A percentile compares a stretch with the other conserved stretches of the same genome.
These are phyloP conservation scores for Leccinum pachyderme DNA, from an alignment of 1,284 basidiomycete species.

Conservation along the genomic window DNA sequence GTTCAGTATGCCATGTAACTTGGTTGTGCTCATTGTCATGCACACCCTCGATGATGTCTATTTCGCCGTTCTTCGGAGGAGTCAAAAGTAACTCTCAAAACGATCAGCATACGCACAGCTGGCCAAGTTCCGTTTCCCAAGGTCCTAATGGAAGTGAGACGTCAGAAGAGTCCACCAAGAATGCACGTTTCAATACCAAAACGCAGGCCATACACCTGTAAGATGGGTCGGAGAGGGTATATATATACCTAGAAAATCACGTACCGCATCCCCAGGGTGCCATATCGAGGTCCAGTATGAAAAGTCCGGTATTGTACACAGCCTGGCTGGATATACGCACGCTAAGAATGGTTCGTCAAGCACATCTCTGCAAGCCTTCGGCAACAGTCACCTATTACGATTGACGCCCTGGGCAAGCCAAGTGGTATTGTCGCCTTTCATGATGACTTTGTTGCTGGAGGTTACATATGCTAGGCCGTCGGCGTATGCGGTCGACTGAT, in stretches of 20 bases:
- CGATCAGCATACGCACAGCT: constrained; percentile 31
- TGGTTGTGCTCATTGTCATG: constrained; percentile 62
- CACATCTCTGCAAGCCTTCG: neutral
- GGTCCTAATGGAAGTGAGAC: constrained; percentile 29
- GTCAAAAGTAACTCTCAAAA: constrained; percentile 4
- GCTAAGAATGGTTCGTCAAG: constrained; percentile 27
- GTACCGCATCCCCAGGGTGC: constrained; percentile 59
- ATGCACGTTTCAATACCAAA: constrained; percentile 44
- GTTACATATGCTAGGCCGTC: constrained; percentile 51
- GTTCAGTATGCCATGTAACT: constrained; percentile 57
- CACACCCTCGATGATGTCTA: constrained; percentile 67
- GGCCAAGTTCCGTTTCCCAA: constrained; percentile 46
- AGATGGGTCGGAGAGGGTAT: constrained; percentile 1
- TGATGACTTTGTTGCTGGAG: constrained; percentile 58
- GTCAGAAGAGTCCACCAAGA: constrained; percentile 16
- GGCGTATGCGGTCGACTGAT: constrained; percentile 45
- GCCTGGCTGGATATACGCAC: constrained; percentile 49
- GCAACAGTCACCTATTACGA: constrained; percentile 52
- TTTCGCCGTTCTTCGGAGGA: constrained; percentile 51
- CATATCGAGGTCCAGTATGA: constrained; percentile 51
- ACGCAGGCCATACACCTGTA: constrained; percentile 53
- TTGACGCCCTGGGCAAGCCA: constrained; percentile 48
- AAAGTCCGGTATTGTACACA: constrained; percentile 52
- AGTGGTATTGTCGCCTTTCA: constrained; percentile 70
- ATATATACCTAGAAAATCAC: constrained; percentile 1